These are phyloP conservation scores for Mycosarcoma mackinlayi DNA, from an alignment of 1,284 basidiomycete genomes.

Conservation along the genomic window DNA sequence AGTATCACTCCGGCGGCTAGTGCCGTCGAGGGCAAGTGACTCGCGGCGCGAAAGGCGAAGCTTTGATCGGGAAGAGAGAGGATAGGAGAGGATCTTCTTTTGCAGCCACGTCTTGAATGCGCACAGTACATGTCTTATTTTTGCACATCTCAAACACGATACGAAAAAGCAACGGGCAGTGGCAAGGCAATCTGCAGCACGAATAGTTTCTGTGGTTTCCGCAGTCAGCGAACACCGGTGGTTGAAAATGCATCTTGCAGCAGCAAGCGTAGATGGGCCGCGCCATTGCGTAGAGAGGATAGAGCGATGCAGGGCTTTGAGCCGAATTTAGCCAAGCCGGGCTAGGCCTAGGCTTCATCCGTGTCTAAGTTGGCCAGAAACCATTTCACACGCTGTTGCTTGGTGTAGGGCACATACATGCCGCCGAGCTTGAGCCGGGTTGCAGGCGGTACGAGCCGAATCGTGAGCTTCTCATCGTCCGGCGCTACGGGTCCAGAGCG, in stretches of 20 bases:
- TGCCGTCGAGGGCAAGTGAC: conserved; percentile 41
- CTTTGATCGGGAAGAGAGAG: not conserved
- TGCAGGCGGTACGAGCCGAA: conserved; percentile 22
- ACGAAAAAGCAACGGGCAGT: too few species aligned
- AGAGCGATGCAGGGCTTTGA: too few species aligned
- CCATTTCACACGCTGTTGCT: conserved; percentile 37
- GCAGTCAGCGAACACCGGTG: too few species aligned
- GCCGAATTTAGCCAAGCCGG: not conserved
- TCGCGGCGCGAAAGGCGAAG: conserved; percentile 3
- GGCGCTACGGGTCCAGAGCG: not conserved
- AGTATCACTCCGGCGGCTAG: conserved; percentile 31
- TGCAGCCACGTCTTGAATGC: too few species aligned
- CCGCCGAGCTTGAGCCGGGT: conserved; percentile 31
- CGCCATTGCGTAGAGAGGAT: too few species aligned
- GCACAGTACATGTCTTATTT: too few species aligned
- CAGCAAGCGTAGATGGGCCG: too few species aligned
- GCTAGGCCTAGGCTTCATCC: conserved; percentile 20
- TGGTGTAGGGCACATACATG: conserved; percentile 46
- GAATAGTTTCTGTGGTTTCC: too few species aligned
- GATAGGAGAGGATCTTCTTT: not conserved
- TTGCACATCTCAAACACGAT: conserved; percentile 3
- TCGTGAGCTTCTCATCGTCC: conserved; percentile 11
- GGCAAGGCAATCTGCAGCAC: too few species aligned
- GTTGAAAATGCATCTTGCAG: too few species aligned
- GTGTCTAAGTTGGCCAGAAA: conserved; percentile 43